Conservation (phyloP, 169 alveolate species). For the Amoebophrya sp. region DNA sequence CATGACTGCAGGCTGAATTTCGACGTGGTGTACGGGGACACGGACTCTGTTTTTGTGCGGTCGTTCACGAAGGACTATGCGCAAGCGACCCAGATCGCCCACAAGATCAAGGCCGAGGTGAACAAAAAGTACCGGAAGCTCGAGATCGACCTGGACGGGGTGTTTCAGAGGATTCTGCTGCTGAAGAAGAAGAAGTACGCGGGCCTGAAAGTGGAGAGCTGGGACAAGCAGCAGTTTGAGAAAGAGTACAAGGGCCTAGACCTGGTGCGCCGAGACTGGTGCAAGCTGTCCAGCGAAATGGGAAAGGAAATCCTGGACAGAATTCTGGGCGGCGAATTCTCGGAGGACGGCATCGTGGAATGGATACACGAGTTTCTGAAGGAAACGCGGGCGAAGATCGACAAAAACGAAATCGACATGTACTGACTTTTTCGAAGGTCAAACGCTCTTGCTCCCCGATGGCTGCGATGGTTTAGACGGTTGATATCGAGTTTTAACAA, state of each 20-base stretch:
- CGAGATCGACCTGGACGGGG: constrained; percentile 93
- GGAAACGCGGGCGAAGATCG: constrained; percentile 51
- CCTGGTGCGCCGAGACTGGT: constrained; percentile 96
- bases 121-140: constrained; percentile 82
- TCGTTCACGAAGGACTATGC: constrained; percentile 59
- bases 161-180: constrained; percentile 79
- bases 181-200: constrained; percentile 96
- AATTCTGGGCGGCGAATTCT: constrained; percentile 23
- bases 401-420: constrained; percentile 40
- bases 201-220: constrained; percentile 59
- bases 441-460: not conserved
- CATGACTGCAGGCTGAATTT: too few species aligned
- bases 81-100: constrained; percentile 75
- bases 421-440: not conserved
- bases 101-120: constrained; percentile 62
- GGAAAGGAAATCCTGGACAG: constrained; percentile 41
- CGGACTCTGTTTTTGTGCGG: constrained; percentile 96
- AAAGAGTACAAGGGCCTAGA: constrained; percentile 94
- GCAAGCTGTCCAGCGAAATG: constrained; percentile 73
- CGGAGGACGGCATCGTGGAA: constrained; percentile 50
- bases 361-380: constrained; percentile 63
- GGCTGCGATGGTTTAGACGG: too few species aligned
- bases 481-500: not conserved
- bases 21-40: constrained; percentile 95
- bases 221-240: constrained; percentile 39